Evolutionary conservation across 1,284 basidiomycete genomes (phyloP).

Genomic region (Peniophora sp.): DNA sequence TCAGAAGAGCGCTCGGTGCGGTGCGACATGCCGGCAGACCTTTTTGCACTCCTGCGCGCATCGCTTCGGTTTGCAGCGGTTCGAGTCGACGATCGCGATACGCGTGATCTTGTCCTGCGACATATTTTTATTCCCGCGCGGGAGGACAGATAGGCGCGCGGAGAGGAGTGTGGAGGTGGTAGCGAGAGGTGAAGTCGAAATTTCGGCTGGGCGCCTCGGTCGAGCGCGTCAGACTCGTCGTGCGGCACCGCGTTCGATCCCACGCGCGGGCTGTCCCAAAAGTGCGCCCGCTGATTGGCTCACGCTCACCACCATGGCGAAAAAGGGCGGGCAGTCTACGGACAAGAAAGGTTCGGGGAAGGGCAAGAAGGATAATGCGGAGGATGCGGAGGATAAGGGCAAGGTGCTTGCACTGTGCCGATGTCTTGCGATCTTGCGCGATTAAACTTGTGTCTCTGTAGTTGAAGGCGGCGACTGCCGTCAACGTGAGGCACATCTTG

Average conservation of each 20-base stretch:
- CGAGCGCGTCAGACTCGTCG: too few relatives aligned
- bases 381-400: conserved; percentile 25
- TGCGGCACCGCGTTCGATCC: too few relatives aligned
- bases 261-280: background rate
- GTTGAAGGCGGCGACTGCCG: conserved; percentile 66
- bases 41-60: conserved; percentile 92
- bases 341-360: conserved; percentile 21
- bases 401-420: conserved; percentile 18
- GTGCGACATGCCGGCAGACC: conserved; percentile 30
- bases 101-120: conserved; percentile 81
- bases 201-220: background rate
- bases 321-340: conserved; percentile 1
- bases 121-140: conserved; percentile 39
- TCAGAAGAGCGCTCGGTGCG: background rate
- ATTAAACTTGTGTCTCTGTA: too few relatives aligned
- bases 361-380: conserved; percentile 42
- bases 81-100: conserved; percentile 90
- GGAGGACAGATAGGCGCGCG: conserved; percentile 1
- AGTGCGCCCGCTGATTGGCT: conserved; percentile 6
- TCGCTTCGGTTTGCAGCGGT: conserved; percentile 90
- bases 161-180: background rate
- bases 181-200: background rate
- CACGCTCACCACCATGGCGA: conserved; percentile 1
- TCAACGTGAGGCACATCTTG: conserved; percentile 80
- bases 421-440: conserved; percentile 1